Base-by-base conservation (phyloP, 1,284 basidiomycete genomes). In the Bjerkandera adusta region DNA sequence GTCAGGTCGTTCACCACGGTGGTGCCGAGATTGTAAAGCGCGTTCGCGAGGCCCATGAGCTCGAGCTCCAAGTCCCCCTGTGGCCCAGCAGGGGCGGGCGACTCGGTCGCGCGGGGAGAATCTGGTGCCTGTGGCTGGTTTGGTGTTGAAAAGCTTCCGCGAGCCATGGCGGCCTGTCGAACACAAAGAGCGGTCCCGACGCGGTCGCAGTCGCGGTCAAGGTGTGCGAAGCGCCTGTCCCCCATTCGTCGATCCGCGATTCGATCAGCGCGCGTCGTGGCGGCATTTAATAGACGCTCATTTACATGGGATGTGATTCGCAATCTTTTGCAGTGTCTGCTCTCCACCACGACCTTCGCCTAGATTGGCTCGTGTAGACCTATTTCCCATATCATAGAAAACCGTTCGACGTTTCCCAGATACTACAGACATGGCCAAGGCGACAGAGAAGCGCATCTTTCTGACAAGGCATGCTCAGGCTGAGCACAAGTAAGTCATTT, bases 61-160 rank as follows among this genome's bases (percentile, higher is more conserved):
- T 89, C 85, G n/a, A 85, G 64, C 57, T 89, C 86, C 8, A 89
- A 61, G 56, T 89, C 85, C 13, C 85, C 86, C 56, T 87, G 84
- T 0, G 67, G 34, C 1, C 86, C 85, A 2, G 71, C 58, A 3
- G 86, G 85, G 0, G 81, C 72, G 22, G 85, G 83, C 13, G 85
- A 86, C 59, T 85, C 77, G 0, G 83, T 83, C 10, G 77, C 71
- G 37, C 84, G 73, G 2, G 85, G 84, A 45, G 85, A 89, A 60
- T 89, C 85, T 20, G 83, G 82, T 3, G 79, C 82, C 33, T 71
- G 72, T 12, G 50, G 47, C 11, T 50, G 38, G n/a, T 36, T 38
- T 13, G 47, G 27, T 6, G 27, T 42, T 18, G 45, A 40, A 6
- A 36, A 21, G 11, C 47, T 34, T 13, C 13, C 45, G 10, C 45